phyloP scores from a whole-genome alignment of 2,329 filamentous ascomycete genomes.

The Colletotrichum simmondsii region DNA sequence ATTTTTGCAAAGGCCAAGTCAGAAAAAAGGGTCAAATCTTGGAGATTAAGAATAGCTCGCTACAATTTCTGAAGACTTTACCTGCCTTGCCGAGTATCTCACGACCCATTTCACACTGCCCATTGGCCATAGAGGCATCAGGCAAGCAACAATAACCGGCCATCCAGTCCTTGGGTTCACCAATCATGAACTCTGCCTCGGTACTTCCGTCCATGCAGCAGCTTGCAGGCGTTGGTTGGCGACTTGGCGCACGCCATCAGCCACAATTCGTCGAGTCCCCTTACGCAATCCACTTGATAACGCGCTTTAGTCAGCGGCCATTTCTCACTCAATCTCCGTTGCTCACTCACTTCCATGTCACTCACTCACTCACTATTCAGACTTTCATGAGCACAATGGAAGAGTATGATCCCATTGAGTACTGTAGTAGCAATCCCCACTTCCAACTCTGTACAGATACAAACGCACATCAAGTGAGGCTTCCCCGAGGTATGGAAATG shows the following conservation, averaged over 20 bases:
- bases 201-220: background rate
- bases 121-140: background rate
- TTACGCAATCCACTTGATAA: background rate
- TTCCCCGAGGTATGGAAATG: background rate
- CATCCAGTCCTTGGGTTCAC: too few relatives aligned
- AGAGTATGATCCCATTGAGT: background rate
- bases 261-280: background rate
- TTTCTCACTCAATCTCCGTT: background rate
- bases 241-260: background rate
- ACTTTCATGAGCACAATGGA: background rate
- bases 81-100: too few relatives aligned
- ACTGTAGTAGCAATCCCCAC: too few relatives aligned
- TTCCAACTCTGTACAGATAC: too few relatives aligned
- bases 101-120: background rate
- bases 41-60: background rate
- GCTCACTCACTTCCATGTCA: background rate
- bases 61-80: background rate
- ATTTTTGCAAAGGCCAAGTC: background rate
- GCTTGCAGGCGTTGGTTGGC: background rate
- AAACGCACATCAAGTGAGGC: background rate
- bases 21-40: background rate
- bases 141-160: too few relatives aligned
- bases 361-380: background rate
- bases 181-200: too few relatives aligned
- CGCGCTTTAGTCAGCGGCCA: background rate